Conservation (phyloP, 768 basidiomycete species). For the Russula compacta region DNA sequence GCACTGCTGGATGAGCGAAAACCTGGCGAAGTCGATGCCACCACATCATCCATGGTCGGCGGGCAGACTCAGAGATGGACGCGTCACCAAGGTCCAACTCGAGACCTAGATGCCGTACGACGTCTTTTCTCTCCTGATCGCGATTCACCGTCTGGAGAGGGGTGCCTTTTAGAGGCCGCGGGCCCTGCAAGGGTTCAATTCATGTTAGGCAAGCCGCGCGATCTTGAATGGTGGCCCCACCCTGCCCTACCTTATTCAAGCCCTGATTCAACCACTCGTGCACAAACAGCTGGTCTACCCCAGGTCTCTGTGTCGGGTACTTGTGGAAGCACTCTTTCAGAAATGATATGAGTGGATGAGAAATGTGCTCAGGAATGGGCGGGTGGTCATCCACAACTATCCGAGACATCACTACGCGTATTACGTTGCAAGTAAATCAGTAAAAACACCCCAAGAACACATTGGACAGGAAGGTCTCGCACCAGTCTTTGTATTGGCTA, state of each 20-base stretch:
- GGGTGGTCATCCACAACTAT: slow-evolving; percentile 92
- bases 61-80: background rate
- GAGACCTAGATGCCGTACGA: background rate
- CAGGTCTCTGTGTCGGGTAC: slow-evolving; percentile 70
- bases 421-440: background rate
- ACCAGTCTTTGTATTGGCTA: background rate
- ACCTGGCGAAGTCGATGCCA: background rate
- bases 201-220: background rate
- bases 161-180: background rate
- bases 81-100: background rate
- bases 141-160: background rate
- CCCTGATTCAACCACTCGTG: slow-evolving; percentile 87
- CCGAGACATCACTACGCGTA: slow-evolving; percentile 75
- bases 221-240: background rate
- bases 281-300: slow-evolving; percentile 75
- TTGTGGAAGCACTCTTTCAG: slow-evolving; percentile 81
- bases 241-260: slow-evolving; percentile 51
- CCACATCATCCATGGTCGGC: background rate
- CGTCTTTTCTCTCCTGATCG: background rate
- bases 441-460: background rate
- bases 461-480: background rate
- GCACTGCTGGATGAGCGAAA: background rate
- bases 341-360: slow-evolving; percentile 70
- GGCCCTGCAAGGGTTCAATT: background rate
- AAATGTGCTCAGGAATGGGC: slow-evolving; percentile 72